Base-by-base conservation (phyloP, 75 land plant species). In the Azolla pinnata region DNA sequence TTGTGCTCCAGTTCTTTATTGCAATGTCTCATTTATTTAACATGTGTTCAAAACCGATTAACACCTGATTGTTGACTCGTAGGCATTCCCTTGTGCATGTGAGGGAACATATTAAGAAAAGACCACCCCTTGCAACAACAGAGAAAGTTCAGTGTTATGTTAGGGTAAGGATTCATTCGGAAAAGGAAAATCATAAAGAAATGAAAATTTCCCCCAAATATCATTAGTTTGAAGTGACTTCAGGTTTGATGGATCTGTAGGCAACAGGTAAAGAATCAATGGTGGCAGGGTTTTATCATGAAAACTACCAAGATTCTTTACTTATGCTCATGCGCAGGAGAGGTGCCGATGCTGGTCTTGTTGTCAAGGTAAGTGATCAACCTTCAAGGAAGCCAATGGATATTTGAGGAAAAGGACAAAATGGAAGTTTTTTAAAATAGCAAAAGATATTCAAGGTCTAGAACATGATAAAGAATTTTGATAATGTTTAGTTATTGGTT, bases 71-170 rank as follows among this genome's bases (percentile, higher is more conserved):
- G 32, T 24, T 54, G 27, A 2, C 23, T 33, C 33, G 44, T 55
- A 67, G 77, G 54, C 60, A 74, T 56, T 67, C 72, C 30, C 67
- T 67, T 55, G 56, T 67, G 31, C 40, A 67, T 59, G 44, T 95
- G 56, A 81, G 99, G 61, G 97, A 95, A 73, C 99, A 95, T 53
- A 95, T 95, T 33, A 90, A 90, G 69, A 95, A 95, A 67, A 80
- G 99, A 31, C 99, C 99, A 25, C 82, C 99, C 4, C 61, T 95
- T 62, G 99, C 99, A 68, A 95, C 99, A 56, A 70, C 97, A 34
- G 99, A 95, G 70, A 95, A 95, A 75, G 91, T 95, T 67, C 99
- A 95, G 70, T 97, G 74, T 47, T 81, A 79, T 75, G 84, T 95
- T 9, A 72, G 77, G 81, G 99, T 95, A 48, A 61, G 66, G 4